These are phyloP conservation scores for Boletus reticulatus DNA, from an alignment of 768 basidiomycete species.

Conservation along the genomic window DNA sequence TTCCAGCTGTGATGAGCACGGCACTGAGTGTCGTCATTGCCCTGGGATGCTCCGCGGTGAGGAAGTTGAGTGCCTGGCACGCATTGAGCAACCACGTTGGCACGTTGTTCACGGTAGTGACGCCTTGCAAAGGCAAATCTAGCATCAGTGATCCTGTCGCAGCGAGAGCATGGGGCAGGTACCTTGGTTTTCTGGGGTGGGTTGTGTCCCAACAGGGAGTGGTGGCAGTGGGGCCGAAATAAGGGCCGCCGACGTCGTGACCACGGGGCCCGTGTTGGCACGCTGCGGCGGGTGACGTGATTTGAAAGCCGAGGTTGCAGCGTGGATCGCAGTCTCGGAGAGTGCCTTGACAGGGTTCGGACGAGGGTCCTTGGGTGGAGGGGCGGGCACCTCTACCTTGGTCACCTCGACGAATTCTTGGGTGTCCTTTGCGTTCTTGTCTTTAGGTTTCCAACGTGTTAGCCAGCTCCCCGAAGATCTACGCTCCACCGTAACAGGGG, in stretches of 20 bases:
- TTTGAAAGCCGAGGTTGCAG: slow-evolving; percentile 28
- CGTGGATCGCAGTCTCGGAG: slow-evolving; percentile 32
- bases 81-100: slow-evolving; percentile 79
- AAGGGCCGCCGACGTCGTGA: slow-evolving; percentile 11
- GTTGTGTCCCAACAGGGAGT: slow-evolving; percentile 16
- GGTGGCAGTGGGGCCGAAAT: slow-evolving; percentile 13
- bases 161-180: not conserved
- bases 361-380: slow-evolving; percentile 31
- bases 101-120: slow-evolving; percentile 53
- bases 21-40: slow-evolving; percentile 73
- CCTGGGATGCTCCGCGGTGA: slow-evolving; percentile 74
- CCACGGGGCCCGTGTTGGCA: slow-evolving; percentile 28
- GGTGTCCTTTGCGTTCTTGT: slow-evolving; percentile 31
- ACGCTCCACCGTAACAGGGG: slow-evolving; percentile 58
- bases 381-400: slow-evolving; percentile 14
- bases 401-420: slow-evolving; percentile 33
- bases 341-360: slow-evolving; percentile 35
- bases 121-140: slow-evolving; percentile 21
- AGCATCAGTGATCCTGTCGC: not conserved
- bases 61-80: slow-evolving; percentile 69
- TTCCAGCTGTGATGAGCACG: slow-evolving; percentile 75
- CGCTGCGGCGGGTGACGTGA: slow-evolving; percentile 29
- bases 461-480: slow-evolving; percentile 50
- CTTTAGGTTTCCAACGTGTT: slow-evolving; percentile 45
- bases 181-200: slow-evolving; percentile 18